Percentiles rank a stretch among this genome's conserved stretches.
Evolutionary conservation across 73 alveolate species (phyloP).

Genomic region (Symbiodinium pilosum): DNA sequence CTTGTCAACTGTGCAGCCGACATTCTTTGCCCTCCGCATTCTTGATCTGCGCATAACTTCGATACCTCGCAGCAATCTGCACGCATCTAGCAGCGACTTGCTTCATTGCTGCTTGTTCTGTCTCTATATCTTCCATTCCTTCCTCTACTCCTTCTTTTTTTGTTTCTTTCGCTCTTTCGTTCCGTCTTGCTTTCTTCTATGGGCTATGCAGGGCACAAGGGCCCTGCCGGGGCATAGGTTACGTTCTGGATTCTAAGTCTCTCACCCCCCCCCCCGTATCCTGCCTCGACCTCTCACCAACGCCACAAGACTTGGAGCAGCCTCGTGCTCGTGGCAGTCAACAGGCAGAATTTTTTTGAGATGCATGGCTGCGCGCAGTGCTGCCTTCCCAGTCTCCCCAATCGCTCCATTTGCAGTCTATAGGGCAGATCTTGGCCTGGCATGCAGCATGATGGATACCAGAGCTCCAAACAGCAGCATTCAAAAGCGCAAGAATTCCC

Average conservation of each 20-base stretch:
- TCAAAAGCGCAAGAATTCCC: background rate
- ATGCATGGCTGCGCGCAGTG: too few species aligned
- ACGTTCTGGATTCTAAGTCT: too few species aligned
- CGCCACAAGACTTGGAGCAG: constrained; percentile 86
- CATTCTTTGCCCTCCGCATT: constrained; percentile 43
- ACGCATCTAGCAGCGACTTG: too few species aligned
- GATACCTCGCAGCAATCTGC: constrained; percentile 19
- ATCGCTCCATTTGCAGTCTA: constrained; percentile 75
- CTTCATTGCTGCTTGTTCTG: too few species aligned
- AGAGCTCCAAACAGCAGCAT: too few species aligned
- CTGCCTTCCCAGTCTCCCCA: constrained; percentile 90
- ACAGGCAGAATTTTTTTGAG: background rate
- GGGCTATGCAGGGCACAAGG: background rate
- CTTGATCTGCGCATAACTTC: constrained; percentile 37
- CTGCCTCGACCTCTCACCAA: constrained; percentile 15
- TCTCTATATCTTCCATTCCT: too few species aligned
- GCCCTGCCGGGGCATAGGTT: too few species aligned
- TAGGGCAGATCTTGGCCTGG: constrained; percentile 36
- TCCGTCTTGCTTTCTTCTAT: too few species aligned
- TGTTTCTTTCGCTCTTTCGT: too few species aligned
- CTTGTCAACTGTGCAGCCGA: background rate
- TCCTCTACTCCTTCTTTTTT: too few species aligned
- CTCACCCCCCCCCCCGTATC: background rate
- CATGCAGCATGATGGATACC: background rate
- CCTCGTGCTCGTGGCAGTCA: background rate